Conservation (phyloP, 331 rosid genomes). For the Ulmus americana region DNA sequence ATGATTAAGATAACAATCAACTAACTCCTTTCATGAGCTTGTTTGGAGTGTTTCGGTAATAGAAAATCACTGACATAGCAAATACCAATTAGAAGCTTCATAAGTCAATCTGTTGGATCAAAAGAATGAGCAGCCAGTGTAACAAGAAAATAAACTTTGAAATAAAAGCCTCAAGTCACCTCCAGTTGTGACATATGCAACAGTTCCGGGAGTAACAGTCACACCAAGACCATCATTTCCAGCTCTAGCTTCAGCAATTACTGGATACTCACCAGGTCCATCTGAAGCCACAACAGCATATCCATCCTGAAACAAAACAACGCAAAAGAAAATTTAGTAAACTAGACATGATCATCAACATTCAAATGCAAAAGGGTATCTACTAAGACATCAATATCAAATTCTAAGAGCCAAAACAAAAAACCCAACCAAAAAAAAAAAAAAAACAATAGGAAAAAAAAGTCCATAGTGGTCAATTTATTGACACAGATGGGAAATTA, state of each 20-base stretch:
- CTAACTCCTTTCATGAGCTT: neutral
- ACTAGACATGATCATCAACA: neutral
- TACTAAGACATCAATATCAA: neutral
- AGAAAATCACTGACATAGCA: no score
- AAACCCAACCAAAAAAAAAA: neutral
- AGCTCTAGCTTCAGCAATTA: conserved; percentile 70
- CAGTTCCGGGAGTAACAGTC: conserved; percentile 56
- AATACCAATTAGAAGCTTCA: no score
- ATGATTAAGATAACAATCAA: neutral
- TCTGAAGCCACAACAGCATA: conserved; percentile 79
- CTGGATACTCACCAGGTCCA: conserved; percentile 79
- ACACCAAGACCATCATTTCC: conserved; percentile 64
- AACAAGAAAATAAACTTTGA: neutral
- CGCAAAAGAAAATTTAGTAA: neutral
- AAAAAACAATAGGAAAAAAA: neutral
- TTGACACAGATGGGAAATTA: neutral
- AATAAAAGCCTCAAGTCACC: conserved; percentile 32
- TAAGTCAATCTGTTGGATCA: no score
- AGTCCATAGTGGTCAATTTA: neutral
- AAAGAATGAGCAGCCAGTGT: no score
- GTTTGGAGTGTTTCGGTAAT: neutral
- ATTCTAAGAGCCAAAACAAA: neutral
- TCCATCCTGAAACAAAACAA: conserved; percentile 53
- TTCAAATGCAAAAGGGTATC: neutral
- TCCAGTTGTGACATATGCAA: conserved; percentile 90